Evolutionary conservation across 371 early-diverging fungal species (phyloP).

Genomic region (Apophysomyces ossiformis): DNA sequence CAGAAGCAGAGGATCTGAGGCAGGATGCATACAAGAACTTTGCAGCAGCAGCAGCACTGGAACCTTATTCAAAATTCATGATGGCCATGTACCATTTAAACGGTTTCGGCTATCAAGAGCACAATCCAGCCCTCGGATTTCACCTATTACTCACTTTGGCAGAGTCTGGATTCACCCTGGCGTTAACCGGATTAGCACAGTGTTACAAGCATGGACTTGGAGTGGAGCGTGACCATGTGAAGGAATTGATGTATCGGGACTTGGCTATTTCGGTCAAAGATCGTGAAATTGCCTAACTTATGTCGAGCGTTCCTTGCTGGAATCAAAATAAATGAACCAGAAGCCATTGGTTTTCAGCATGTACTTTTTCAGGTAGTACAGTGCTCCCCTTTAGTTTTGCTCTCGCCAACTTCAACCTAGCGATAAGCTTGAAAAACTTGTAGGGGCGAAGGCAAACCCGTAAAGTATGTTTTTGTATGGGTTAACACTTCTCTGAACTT

Average conservation of each 20-base stretch:
- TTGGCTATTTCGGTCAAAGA: conserved; percentile 31
- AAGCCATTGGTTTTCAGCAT: too few relatives aligned
- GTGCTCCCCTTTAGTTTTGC: too few relatives aligned
- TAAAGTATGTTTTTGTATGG: too few relatives aligned
- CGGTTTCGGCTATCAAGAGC: conserved; percentile 25
- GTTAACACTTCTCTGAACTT: too few relatives aligned
- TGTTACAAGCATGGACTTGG: conserved; percentile 47
- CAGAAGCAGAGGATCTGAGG: conserved; percentile 3
- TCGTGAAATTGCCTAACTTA: not conserved
- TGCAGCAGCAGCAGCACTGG: conserved; percentile 5
- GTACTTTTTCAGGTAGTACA: too few relatives aligned
- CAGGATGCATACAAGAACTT: conserved; percentile 23
- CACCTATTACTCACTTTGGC: conserved; percentile 18
- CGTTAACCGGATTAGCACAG: conserved; percentile 21
- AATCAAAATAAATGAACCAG: not conserved
- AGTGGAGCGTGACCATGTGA: conserved; percentile 29
- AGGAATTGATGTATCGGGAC: conserved; percentile 41
- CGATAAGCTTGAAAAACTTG: too few relatives aligned
- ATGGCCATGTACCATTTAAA: conserved; percentile 30
- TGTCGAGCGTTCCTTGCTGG: too few relatives aligned
- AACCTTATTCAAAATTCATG: conserved; percentile 24
- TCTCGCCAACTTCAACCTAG: too few relatives aligned
- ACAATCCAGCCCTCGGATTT: conserved; percentile 19
- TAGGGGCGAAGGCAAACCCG: too few relatives aligned
- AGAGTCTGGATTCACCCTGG: conserved; percentile 15